phyloP scores from a whole-genome alignment of 2,329 filamentous ascomycete genomes.

The Tolypocladium ovalisporum region DNA sequence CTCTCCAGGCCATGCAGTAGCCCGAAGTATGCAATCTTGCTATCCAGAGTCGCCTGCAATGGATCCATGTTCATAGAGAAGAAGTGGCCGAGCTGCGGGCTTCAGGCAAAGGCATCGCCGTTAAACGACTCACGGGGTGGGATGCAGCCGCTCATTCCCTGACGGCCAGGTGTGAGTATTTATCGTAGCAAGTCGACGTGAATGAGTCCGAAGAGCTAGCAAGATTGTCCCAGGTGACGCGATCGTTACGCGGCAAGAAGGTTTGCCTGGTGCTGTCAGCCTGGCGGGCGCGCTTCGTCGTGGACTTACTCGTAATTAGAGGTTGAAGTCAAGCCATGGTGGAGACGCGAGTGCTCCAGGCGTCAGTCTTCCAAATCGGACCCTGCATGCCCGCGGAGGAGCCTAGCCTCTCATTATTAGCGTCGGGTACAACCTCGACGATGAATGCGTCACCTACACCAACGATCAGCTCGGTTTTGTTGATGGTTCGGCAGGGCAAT shows the following conservation, averaged over 20 bases:
- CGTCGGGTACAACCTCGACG: too few relatives aligned
- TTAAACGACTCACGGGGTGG: not conserved
- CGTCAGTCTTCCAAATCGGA: too few relatives aligned
- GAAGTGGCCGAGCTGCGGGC: not conserved
- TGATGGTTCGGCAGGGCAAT: too few relatives aligned
- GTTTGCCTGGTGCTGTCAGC: not conserved
- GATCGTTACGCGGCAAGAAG: not conserved
- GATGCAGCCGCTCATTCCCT: not conserved
- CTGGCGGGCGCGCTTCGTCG: not conserved
- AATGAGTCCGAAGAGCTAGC: not conserved
- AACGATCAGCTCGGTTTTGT: too few relatives aligned
- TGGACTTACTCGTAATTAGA: too few relatives aligned
- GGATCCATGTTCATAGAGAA: not conserved
- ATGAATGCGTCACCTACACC: too few relatives aligned
- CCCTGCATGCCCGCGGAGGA: too few relatives aligned
- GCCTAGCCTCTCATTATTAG: too few relatives aligned
- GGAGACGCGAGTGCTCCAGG: not conserved
- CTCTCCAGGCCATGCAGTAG: conserved; percentile 19
- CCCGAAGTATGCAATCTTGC: conserved; percentile 37
- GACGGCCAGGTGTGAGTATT: not conserved
- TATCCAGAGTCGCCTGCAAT: conserved; percentile 14
- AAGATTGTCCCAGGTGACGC: not conserved
- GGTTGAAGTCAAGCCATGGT: not conserved
- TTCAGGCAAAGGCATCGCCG: not conserved
- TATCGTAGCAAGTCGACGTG: not conserved